These are phyloP conservation scores for Ceratobasidium sp. DNA, from an alignment of 1,284 basidiomycete species.

Conservation along the genomic window DNA sequence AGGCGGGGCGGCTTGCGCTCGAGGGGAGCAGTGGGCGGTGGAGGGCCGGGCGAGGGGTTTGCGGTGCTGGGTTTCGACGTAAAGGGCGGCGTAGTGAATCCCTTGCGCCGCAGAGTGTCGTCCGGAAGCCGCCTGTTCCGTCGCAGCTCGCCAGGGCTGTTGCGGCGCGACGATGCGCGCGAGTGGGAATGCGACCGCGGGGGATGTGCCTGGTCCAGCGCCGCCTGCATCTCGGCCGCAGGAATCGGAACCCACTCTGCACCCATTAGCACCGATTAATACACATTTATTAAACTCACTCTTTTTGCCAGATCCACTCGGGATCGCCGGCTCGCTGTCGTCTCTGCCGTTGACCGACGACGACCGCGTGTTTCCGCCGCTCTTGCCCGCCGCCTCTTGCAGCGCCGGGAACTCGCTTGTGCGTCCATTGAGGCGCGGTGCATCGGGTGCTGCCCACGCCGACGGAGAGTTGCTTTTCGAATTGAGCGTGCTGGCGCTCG, in stretches of 20 bases:
- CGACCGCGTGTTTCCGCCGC: conserved; percentile 19
- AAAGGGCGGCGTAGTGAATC: conserved; percentile 14
- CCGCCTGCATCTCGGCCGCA: conserved; percentile 50
- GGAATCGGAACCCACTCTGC: conserved; percentile 52
- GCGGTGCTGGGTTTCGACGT: conserved; percentile 16
- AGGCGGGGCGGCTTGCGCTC: conserved; percentile 11
- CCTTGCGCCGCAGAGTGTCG: conserved; percentile 11
- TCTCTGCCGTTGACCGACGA: conserved; percentile 28
- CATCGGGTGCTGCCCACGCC: too few species aligned
- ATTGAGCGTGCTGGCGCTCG: conserved; percentile 20
- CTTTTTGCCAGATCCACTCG: conserved; percentile 32
- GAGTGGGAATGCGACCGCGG: conserved; percentile 28
- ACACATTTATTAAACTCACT: background rate
- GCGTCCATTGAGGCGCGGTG: too few species aligned
- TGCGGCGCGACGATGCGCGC: conserved; percentile 21
- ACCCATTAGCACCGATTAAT: conserved; percentile 42
- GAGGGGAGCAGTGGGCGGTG: background rate
- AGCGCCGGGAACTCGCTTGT: conserved; percentile 30
- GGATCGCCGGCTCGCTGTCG: background rate
- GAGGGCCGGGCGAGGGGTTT: conserved; percentile 29
- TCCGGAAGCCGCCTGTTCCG: conserved; percentile 13
- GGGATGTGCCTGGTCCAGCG: conserved; percentile 48
- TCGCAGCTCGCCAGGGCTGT: conserved; percentile 25
- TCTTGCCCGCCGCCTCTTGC: conserved; percentile 14
- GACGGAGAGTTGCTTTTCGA: background rate